Evolutionary conservation across 2,329 filamentous ascomycete species (phyloP), one percentile per base, ranked within the genome.

Genomic region (Cytospora leucostoma): DNA sequence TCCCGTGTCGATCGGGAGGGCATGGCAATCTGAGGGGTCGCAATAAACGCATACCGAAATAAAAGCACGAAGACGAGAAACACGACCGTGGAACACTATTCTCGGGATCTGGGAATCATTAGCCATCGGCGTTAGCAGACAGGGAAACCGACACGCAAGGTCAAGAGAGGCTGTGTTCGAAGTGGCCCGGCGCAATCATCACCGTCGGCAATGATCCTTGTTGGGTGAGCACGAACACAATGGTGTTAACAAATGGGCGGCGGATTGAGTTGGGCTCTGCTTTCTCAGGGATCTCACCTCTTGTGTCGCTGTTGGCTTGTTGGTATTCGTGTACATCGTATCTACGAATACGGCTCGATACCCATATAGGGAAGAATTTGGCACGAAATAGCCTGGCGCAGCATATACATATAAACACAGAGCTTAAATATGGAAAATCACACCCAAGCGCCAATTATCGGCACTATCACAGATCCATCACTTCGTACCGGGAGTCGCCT

Each of bases 261-360:
- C 8, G n/a, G 17, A 27, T 27, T 27, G 27, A 27, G 27, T 2
- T 27, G 27, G 27, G 27, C 27, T 27, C 27, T 15, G 38, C n/a
- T 19, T 17, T 21, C 17, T 13, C 40, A 44, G 40, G 40, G 17
- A 40, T 17, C 17, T 40, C 40, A n/a, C 44, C 44, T 19, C 11
- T n/a, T n/a, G n/a, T 12, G 19, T 47, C 17, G 44, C n/a, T 47
- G 44, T 47, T 47, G 44, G 40, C 44, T 21, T 47, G n/a, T 47
- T 47, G 19, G 44, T n/a, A 47, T 47, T 4, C 19, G 44, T 19
- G 44, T 47, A 47, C 12, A 47, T 47, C 21, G n/a, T 47, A 47
- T 19, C n/a, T 47, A 47, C 44, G n/a, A 47, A 47, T 47, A 47
- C 44, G n/a, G 44, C 19, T 47, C 44, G 44, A 47, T 47, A 47